A percentile compares a stretch with the other conserved stretches of the same genome.
Conservation (phyloP, 2,329 filamentous ascomycete genomes). For the Scedosporium aurantiacum region DNA sequence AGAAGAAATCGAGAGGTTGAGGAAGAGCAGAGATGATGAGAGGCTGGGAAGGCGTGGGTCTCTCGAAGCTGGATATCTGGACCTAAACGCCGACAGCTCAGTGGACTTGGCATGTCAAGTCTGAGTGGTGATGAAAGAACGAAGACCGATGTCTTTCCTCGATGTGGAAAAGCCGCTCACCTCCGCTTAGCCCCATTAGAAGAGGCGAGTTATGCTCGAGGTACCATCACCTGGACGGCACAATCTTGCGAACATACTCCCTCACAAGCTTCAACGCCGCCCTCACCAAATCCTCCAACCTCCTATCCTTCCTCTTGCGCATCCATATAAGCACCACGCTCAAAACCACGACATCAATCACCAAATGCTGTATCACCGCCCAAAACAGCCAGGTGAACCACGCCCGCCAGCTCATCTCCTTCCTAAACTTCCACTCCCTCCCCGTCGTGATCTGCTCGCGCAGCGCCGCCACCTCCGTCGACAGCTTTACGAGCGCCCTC, state of each 20-base stretch:
- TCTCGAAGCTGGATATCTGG: background rate
- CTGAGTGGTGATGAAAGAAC: background rate
- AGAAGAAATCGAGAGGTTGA: too few relatives aligned
- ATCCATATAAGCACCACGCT: constrained; percentile 60
- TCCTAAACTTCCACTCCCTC: constrained; percentile 57
- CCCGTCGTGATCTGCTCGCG: constrained; percentile 80
- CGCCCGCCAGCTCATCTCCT: constrained; percentile 50
- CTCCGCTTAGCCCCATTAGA: background rate
- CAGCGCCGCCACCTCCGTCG: constrained; percentile 82
- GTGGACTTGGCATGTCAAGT: background rate
- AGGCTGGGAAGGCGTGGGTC: background rate
- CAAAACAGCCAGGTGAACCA: constrained; percentile 65
- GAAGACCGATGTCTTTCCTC: background rate
- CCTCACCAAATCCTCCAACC: constrained; percentile 64
- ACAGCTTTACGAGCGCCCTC: constrained; percentile 75
- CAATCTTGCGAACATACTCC: constrained; percentile 47
- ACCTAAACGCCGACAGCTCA: background rate
- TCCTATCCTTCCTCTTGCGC: constrained; percentile 56
- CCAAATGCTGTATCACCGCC: constrained; percentile 59
- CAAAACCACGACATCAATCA: constrained; percentile 59
- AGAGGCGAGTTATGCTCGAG: background rate
- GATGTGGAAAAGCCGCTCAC: background rate
- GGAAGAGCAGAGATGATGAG: background rate
- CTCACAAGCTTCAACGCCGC: constrained; percentile 45
- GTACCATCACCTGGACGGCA: constrained; percentile 40